Evolutionary conservation across 495 filamentous ascomycete species (phyloP).

Genomic region (Venustampulla echinocandica): DNA sequence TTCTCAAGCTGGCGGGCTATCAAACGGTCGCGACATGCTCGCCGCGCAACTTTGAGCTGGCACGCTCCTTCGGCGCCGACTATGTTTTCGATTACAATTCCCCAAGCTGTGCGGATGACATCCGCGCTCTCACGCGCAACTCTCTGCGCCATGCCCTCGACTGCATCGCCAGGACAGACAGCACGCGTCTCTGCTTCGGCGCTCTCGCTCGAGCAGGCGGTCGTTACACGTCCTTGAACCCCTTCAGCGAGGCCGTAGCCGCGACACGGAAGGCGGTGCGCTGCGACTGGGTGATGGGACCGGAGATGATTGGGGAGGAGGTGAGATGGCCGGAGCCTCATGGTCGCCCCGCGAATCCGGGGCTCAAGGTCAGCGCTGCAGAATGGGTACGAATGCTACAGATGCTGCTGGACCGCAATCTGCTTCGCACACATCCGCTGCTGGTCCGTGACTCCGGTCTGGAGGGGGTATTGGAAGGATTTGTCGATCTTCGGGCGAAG

Average conservation of each 20-base stretch:
- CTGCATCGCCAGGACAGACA: conserved; percentile 25
- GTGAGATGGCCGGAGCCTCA: conserved; percentile 6
- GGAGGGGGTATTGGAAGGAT: neutral
- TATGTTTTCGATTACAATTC: conserved; percentile 47
- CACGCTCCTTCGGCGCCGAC: conserved; percentile 43
- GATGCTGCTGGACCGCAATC: neutral
- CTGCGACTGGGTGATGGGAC: conserved; percentile 24
- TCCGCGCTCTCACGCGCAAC: conserved; percentile 27
- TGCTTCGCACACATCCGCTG: neutral
- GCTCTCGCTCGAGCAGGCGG: conserved; percentile 36
- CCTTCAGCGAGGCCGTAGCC: conserved; percentile 5
- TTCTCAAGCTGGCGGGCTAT: conserved; percentile 47
- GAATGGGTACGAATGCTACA: neutral
- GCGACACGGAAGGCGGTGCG: neutral
- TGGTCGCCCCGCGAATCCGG: neutral
- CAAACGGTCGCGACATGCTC: conserved; percentile 48
- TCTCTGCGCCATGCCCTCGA: conserved; percentile 27
- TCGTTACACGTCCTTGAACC: conserved; percentile 33
- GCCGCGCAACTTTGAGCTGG: conserved; percentile 42
- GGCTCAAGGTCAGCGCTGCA: neutral
- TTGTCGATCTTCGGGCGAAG: neutral
- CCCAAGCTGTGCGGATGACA: conserved; percentile 24
- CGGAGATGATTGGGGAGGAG: conserved; percentile 25
- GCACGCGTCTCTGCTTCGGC: conserved; percentile 32
- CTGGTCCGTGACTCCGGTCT: neutral